Evolutionary conservation across 441 rosid species (phyloP).

Genomic region (Macaranga tanarius): DNA sequence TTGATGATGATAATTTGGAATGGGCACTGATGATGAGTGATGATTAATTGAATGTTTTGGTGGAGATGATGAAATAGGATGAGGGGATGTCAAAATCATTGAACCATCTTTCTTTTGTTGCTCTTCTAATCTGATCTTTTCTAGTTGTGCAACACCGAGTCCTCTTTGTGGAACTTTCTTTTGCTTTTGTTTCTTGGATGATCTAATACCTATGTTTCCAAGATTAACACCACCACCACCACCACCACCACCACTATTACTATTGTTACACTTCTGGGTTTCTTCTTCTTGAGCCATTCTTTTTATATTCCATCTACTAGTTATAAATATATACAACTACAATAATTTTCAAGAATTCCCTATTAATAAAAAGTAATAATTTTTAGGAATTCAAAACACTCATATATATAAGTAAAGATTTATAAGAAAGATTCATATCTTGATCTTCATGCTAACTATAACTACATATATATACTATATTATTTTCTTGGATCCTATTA

Average conservation of each 20-base stretch:
- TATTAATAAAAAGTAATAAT: too few species aligned
- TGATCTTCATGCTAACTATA: constrained; percentile 7
- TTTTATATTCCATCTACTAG: constrained; percentile 27
- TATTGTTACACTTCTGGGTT: constrained; percentile 29
- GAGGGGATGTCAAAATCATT: constrained; percentile 23
- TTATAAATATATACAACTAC: neutral
- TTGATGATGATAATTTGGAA: constrained; percentile 18
- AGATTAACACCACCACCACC: constrained; percentile 20
- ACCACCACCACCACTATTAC: constrained; percentile 22
- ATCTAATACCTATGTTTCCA: constrained; percentile 27
- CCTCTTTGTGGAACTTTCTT: constrained; percentile 58
- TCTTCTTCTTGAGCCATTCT: constrained; percentile 46
- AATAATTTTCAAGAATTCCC: constrained; percentile 7
- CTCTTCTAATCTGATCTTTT: constrained; percentile 54
- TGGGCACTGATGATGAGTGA: constrained; percentile 14
- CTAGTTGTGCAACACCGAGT: constrained; percentile 63
- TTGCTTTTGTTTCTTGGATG: constrained; percentile 41
- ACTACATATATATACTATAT: neutral
- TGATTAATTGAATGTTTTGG: constrained; percentile 11
- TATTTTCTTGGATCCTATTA: neutral
- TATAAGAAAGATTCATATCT: constrained; percentile 6
- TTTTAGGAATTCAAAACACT: constrained; percentile 9
- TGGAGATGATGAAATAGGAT: constrained; percentile 18
- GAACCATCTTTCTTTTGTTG: constrained; percentile 40
- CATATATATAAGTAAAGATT: neutral